Evolutionary conservation across 2,329 filamentous ascomycete species (phyloP).

Genomic region (Apiospora marii): DNA sequence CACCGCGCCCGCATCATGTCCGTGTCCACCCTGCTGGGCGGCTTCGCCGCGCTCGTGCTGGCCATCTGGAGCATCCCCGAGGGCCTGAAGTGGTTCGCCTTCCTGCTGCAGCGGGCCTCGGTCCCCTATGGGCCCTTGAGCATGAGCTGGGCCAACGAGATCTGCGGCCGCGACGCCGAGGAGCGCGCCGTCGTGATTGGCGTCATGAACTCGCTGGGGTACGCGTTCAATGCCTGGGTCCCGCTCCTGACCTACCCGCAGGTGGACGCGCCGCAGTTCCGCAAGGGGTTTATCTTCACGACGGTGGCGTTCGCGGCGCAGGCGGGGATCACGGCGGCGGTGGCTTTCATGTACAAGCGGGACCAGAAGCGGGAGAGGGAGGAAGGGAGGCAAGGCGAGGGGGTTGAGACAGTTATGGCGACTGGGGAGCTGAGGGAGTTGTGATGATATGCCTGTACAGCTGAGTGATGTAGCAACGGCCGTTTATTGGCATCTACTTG

Average conservation of each 20-base stretch:
- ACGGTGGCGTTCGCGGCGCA: conserved; percentile 33
- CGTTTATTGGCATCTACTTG: too few species aligned
- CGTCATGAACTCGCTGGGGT: conserved; percentile 49
- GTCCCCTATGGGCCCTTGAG: conserved; percentile 36
- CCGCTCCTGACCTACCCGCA: conserved; percentile 42
- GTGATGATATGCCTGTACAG: too few species aligned
- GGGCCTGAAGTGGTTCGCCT: conserved; percentile 36
- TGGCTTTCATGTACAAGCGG: conserved; percentile 35
- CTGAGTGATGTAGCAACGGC: too few species aligned
- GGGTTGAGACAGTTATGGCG: neutral
- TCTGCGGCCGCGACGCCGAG: conserved; percentile 48
- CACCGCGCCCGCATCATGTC: conserved; percentile 43
- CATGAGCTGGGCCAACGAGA: conserved; percentile 48
- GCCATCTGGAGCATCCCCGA: conserved; percentile 36
- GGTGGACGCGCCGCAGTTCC: conserved; percentile 40
- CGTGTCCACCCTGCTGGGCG: conserved; percentile 36
- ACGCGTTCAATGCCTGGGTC: conserved; percentile 48
- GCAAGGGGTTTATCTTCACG: conserved; percentile 36
- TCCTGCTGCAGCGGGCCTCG: conserved; percentile 31
- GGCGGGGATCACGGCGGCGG: conserved; percentile 31
- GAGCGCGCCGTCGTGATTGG: conserved; percentile 51
- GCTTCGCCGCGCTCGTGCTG: conserved; percentile 31
- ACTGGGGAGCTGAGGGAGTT: neutral
- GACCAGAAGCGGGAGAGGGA: conserved; percentile 26
- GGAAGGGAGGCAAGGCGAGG: neutral